phyloP scores from a whole-genome alignment of 306 rosid genomes.

The Cicer pinnatifidum region DNA sequence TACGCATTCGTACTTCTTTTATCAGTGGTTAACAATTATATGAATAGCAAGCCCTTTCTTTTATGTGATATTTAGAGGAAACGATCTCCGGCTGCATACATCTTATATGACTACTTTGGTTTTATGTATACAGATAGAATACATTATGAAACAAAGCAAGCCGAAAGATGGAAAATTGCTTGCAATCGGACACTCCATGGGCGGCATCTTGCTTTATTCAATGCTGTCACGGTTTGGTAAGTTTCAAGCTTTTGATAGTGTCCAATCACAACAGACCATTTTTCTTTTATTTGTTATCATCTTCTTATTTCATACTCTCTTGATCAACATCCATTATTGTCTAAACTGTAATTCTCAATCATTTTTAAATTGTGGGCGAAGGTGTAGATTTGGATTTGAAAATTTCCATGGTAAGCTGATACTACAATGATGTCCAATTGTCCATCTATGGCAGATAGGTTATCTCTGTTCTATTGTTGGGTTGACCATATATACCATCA shows the following conservation, averaged over 20 bases:
- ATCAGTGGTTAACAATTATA: slow-evolving; percentile 24
- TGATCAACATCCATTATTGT: slow-evolving; percentile 17
- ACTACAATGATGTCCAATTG: not conserved
- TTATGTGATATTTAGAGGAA: slow-evolving; percentile 25
- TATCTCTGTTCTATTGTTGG: slow-evolving; percentile 25
- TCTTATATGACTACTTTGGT: slow-evolving; percentile 36
- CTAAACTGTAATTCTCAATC: slow-evolving; percentile 30
- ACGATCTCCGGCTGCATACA: slow-evolving; percentile 36
- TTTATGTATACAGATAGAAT: slow-evolving; percentile 69
- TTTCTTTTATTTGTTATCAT: slow-evolving; percentile 31
- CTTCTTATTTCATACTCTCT: slow-evolving; percentile 17
- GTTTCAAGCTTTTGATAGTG: slow-evolving; percentile 43
- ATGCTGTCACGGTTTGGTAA: slow-evolving; percentile 83
- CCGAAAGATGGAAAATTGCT: slow-evolving; percentile 94
- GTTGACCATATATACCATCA: slow-evolving; percentile 4
- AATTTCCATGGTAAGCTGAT: slow-evolving; percentile 13
- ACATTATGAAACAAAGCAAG: slow-evolving; percentile 71
- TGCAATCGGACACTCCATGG: slow-evolving; percentile 99
- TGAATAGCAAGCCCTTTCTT: slow-evolving; percentile 8
- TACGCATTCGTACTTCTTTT: slow-evolving; percentile 38
- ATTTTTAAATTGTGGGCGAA: slow-evolving; percentile 6
- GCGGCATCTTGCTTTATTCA: slow-evolving; percentile 93
- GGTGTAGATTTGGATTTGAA: slow-evolving; percentile 24
- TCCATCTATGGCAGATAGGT: not conserved
- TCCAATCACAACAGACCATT: slow-evolving; percentile 25